Evolutionary conservation across 2,329 filamentous ascomycete species (phyloP).

Genomic region (Daldinia sp.): DNA sequence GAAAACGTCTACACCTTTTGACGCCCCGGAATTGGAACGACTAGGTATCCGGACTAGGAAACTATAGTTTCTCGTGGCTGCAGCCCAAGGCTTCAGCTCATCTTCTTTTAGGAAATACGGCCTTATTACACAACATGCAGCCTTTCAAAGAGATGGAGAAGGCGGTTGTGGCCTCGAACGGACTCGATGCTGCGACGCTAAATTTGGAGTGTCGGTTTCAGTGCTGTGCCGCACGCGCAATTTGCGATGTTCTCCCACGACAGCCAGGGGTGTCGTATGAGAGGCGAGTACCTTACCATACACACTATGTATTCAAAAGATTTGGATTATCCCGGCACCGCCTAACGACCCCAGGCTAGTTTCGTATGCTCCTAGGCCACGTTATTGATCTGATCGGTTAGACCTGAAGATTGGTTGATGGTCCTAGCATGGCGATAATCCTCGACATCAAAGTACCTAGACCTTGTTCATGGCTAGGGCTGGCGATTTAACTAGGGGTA

Average conservation of each 20-base stretch:
- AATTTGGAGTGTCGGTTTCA: constrained; percentile 18
- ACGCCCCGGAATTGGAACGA: background rate
- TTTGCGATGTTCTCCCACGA: constrained; percentile 19
- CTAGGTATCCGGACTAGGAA: background rate
- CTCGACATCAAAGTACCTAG: constrained; percentile 18
- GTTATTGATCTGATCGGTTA: constrained; percentile 26
- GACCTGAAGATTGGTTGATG: constrained; percentile 20
- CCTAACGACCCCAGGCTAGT: constrained; percentile 13
- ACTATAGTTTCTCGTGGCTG: background rate
- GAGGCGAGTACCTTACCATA: background rate
- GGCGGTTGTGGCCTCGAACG: constrained; percentile 31
- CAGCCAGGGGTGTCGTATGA: background rate
- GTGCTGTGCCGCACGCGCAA: constrained; percentile 34
- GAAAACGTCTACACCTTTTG: background rate
- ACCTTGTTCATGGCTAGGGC: background rate
- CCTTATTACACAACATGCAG: constrained; percentile 25
- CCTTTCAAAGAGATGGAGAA: constrained; percentile 10
- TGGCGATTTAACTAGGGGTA: background rate
- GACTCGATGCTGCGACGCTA: constrained; percentile 31
- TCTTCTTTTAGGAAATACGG: constrained; percentile 6
- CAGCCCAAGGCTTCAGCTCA: constrained; percentile 8
- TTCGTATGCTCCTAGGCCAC: constrained; percentile 31
- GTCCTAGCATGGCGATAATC: constrained; percentile 26
- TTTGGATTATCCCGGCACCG: constrained; percentile 2
- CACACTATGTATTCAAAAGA: background rate